Conservation (phyloP, 345 rosid species). For the Populus alba region DNA sequence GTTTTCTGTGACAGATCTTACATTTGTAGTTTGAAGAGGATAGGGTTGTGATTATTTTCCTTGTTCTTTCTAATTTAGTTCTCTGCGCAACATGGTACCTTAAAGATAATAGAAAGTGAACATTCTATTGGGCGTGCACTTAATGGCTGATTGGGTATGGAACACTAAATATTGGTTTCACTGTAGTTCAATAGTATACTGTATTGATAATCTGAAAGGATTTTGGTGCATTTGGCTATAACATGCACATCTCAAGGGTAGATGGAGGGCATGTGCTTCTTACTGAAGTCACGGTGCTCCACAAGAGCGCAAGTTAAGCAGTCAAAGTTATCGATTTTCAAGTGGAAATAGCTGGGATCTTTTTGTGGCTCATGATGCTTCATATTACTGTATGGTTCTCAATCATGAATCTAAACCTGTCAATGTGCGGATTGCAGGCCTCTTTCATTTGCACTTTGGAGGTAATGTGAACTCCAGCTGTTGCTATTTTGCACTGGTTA, state of each 20-base stretch:
- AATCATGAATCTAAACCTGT: background rate
- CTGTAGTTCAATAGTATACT: background rate
- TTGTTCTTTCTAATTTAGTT: background rate
- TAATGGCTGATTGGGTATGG: background rate
- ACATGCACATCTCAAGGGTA: background rate
- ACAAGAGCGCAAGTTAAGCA: background rate
- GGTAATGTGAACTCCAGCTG: slow-evolving; percentile 4
- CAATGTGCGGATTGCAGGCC: background rate
- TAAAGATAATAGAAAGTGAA: background rate
- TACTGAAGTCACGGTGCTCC: background rate
- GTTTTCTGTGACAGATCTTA: no score
- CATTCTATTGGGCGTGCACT: background rate
- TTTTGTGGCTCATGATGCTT: background rate
- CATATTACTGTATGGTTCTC: background rate
- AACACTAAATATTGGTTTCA: background rate
- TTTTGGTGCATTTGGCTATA: background rate
- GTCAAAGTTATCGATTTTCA: background rate
- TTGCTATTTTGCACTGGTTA: background rate
- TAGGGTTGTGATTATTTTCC: background rate
- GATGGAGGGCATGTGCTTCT: background rate
- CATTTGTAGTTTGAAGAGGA: background rate
- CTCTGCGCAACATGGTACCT: background rate
- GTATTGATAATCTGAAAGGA: no score
- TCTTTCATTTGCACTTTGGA: background rate
- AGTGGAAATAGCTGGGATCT: background rate